phyloP scores from a whole-genome alignment of 805 yeast genomes.

The Candida khao-thaluensis region DNA sequence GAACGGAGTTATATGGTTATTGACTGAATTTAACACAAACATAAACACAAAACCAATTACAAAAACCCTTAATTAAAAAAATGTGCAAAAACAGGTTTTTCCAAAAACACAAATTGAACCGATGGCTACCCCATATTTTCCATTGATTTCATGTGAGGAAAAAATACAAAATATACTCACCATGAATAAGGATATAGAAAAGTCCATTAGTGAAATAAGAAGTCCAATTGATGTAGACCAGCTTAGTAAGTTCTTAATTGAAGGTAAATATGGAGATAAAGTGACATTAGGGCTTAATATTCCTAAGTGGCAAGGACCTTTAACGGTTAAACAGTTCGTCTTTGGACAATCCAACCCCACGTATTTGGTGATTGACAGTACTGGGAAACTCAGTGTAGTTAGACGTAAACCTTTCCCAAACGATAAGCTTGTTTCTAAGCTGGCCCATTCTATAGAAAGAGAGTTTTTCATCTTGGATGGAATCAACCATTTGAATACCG shows the following conservation, averaged over 20 bases:
- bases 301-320: slow-evolving; percentile 28
- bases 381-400: slow-evolving; percentile 44
- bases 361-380: slow-evolving; percentile 45
- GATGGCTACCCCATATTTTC: neutral
- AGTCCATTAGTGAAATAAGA: slow-evolving; percentile 34
- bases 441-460: slow-evolving; percentile 64
- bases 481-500: slow-evolving; percentile 29
- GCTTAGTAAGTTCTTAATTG: slow-evolving; percentile 23
- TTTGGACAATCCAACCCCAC: slow-evolving; percentile 69
- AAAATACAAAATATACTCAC: neutral
- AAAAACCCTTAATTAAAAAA: too few relatives aligned
- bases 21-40: too few relatives aligned
- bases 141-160: neutral
- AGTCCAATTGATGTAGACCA: slow-evolving; percentile 28
- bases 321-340: slow-evolving; percentile 48
- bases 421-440: slow-evolving; percentile 47
- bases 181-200: slow-evolving; percentile 18
- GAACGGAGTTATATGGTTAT: too few relatives aligned
- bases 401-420: slow-evolving; percentile 57
- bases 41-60: too few relatives aligned
- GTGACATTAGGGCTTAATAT: slow-evolving; percentile 24
- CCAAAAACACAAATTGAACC: too few relatives aligned
- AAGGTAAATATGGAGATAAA: slow-evolving; percentile 10
- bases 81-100: too few relatives aligned
- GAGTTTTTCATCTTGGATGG: slow-evolving; percentile 53